Base-by-base conservation (phyloP, 2,329 filamentous ascomycete genomes). In the Daldinia sp. region DNA sequence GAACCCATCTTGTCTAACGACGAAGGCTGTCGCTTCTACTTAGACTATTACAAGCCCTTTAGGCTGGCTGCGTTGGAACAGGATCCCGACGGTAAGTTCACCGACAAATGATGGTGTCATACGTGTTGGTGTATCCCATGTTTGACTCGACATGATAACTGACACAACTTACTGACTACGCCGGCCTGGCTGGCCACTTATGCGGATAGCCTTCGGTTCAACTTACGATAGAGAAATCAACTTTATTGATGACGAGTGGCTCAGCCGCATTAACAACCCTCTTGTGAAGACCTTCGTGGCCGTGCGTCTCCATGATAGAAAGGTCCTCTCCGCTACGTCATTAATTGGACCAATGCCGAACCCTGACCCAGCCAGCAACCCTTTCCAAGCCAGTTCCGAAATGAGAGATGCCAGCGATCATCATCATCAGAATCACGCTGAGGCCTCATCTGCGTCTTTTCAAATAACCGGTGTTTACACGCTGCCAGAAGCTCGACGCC, bases 391-490 rank as follows among this genome's bases (percentile, higher is more conserved):
- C 63, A 54, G 67, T 62, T 42, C 68, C 50, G 50, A 63, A 60
- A 63, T 68, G 68, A 64, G 42, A 39, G 26, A 63, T 55, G 46
- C n/a, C 20, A 51, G 39, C 41, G 59, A 69, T 63, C 30, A 65
- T 64, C 30, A 65, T 60, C 18, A 61, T 55, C 48, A 50, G 6
- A 55, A 33, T 59, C 61, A 56, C 48, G 50, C 46, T 59, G 65
- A 70, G 60, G 59, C 67, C 67, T 70, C 69, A 62, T 58, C 71
- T 26, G 20, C 75, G 7, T 74, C 76, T 62, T 81, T 74, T 63
- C 75, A 78, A 39, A 73, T 82, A 44, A 77, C 79, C 56, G 80
- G 76, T 20, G 78, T 82, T 66, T 82, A 80, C 64, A 82, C 79
- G 7, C 65, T 73, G n/a, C 79, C 79, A 41, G 73, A 78, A 55